phyloP scores from a whole-genome alignment of 1,284 basidiomycete species.

The Trametes hirsuta region DNA sequence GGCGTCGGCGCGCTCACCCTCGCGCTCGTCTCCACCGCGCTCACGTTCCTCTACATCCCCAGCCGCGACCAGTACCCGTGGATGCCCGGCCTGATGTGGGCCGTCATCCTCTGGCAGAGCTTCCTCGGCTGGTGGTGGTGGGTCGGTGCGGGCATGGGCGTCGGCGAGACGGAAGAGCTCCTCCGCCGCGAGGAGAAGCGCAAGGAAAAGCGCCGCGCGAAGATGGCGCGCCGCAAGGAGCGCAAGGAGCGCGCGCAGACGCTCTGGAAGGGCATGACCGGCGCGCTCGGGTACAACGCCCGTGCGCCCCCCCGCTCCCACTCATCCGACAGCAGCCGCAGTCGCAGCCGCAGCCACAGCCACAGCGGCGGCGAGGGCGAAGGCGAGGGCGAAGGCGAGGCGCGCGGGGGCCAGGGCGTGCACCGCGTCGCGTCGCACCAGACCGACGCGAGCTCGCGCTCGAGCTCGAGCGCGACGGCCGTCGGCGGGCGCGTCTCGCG shows the following conservation, averaged over 20 bases:
- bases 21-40: slow-evolving; percentile 78
- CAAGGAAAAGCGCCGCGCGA: slow-evolving; percentile 48
- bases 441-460: slow-evolving; percentile 14
- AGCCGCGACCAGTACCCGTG: slow-evolving; percentile 82
- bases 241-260: slow-evolving; percentile 51
- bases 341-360: not conserved
- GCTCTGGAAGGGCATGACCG: slow-evolving; percentile 57
- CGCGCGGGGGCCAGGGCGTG: not conserved
- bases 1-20: slow-evolving; percentile 82
- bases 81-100: slow-evolving; percentile 86
- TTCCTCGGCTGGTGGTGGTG: slow-evolving; percentile 97
- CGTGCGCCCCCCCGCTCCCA: slow-evolving; percentile 8
- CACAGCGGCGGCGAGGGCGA: not conserved
- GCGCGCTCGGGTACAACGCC: slow-evolving; percentile 30
- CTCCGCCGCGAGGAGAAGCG: slow-evolving; percentile 61
- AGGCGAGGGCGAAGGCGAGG: not conserved
- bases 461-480: slow-evolving; percentile 1
- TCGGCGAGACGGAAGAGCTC: slow-evolving; percentile 65
- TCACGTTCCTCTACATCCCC: slow-evolving; percentile 87
- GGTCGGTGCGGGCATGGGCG: slow-evolving; percentile 87
- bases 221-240: slow-evolving; percentile 43
- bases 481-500: slow-evolving; percentile 11
- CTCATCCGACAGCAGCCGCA: slow-evolving; percentile 13
- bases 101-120: slow-evolving; percentile 90
- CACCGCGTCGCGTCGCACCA: slow-evolving; percentile 13